Evolutionary conservation across 441 rosid genomes (phyloP), one percentile per base, ranked within the genome.

Genomic region (Euphorbia celastroides): DNA sequence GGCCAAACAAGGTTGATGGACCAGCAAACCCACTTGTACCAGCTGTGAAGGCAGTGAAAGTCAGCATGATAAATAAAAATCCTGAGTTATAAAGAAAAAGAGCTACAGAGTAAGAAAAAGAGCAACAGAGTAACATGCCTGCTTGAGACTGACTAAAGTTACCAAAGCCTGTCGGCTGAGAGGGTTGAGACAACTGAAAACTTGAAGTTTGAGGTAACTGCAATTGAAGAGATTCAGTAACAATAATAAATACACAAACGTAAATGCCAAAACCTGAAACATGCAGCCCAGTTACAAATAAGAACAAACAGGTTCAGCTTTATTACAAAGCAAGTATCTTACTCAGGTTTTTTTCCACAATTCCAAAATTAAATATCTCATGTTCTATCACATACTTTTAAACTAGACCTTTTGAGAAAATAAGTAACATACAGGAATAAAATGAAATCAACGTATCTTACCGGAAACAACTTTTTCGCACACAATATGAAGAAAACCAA

Each of bases 121-220:
- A 34, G n/a, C n/a, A n/a, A n/a, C n/a, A n/a, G n/a, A n/a, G n/a
- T n/a, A n/a, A 67, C 5, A 36, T 71, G 89, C 93, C 90, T 78
- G 81, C 13, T 75, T 82, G 96, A 5, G 82, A 64, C 79, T 78
- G 89, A 72, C 88, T 84, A 26, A 74, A 75, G 78, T 84, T 88
- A 78, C 70, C 69, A 76, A 87, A 80, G 72, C 73, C 57, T 48
- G 78, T 55, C 46, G 84, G 50, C 76, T 86, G 97, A 67, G 90
- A 63, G 54, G 92, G 84, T 77, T 84, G 96, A 77, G 84, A 70
- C 64, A 75, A 69, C 78, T 86, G 99, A 67, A 77, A 83, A 41
- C 83, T 78, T 46, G 82, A 36, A 50, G 83, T 62, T 56, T 74
- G 81, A 66, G 83, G 61, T 64, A 86, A 80, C 96, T 86, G 70